These are phyloP conservation scores for Lophiostoma macrostomum DNA, from an alignment of 495 filamentous ascomycete genomes.

Conservation along the genomic window DNA sequence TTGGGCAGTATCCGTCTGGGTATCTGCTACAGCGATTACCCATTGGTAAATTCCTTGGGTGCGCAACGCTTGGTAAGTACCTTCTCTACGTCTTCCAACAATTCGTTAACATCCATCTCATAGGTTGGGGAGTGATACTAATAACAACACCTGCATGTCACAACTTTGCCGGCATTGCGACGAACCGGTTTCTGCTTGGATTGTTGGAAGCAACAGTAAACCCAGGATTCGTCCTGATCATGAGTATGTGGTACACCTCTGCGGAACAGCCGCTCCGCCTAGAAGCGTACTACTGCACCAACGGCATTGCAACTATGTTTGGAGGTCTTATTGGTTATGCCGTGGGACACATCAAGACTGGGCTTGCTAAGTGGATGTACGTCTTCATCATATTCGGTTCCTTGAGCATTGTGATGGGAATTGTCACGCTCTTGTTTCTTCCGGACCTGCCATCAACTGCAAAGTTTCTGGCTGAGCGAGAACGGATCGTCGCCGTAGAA, in stretches of 20 bases:
- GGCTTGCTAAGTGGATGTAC: constrained; percentile 48
- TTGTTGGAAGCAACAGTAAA: constrained; percentile 40
- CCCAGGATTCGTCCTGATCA: constrained; percentile 56
- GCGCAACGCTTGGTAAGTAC: constrained; percentile 30
- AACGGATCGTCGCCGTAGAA: constrained; percentile 46
- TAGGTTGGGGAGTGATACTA: constrained; percentile 46
- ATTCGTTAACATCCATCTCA: not conserved
- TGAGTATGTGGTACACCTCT: constrained; percentile 56
- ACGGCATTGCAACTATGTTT: constrained; percentile 55
- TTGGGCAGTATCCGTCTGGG: constrained; percentile 53
- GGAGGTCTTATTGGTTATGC: constrained; percentile 51
- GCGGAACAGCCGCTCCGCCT: constrained; percentile 56
- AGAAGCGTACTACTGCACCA: constrained; percentile 55
- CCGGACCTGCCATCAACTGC: constrained; percentile 49
- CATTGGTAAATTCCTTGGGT: constrained; percentile 47
- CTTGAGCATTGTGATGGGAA: constrained; percentile 39
- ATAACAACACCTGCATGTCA: constrained; percentile 51
- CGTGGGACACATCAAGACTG: constrained; percentile 48
- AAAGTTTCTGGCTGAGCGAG: constrained; percentile 45
- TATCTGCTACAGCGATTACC: constrained; percentile 54
- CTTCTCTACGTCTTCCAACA: not conserved
- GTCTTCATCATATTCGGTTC: constrained; percentile 52
- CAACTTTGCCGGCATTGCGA: constrained; percentile 37
- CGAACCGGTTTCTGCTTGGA: constrained; percentile 36
- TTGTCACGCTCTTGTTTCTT: constrained; percentile 43